phyloP scores from a whole-genome alignment of 768 basidiomycete genomes.

The Calocybe cyanea region DNA sequence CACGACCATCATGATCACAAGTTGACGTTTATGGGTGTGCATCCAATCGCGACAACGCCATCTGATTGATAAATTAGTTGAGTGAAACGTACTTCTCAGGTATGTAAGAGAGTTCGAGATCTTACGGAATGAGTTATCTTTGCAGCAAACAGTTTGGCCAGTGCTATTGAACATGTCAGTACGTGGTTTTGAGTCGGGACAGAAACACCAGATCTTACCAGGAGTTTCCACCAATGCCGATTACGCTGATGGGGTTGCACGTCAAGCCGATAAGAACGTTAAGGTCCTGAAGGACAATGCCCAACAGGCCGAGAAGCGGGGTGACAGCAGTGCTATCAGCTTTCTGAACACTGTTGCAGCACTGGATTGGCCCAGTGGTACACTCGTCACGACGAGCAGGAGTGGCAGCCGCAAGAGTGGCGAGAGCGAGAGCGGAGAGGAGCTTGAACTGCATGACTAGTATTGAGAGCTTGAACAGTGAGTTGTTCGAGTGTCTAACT shows the following conservation, averaged over 20 bases:
- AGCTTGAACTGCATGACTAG: conserved; percentile 14
- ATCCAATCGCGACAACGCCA: conserved; percentile 23
- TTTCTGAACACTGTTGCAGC: conserved; percentile 25
- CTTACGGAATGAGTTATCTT: conserved; percentile 20
- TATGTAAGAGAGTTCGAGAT: not conserved
- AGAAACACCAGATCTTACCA: conserved; percentile 18
- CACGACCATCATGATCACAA: conserved; percentile 10
- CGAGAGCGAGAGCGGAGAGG: conserved; percentile 10
- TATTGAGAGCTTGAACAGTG: too few relatives aligned
- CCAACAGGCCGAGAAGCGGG: conserved; percentile 19
- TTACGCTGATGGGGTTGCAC: conserved; percentile 24
- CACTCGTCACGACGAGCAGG: conserved; percentile 16
- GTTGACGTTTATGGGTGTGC: conserved; percentile 25
- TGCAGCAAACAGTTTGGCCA: conserved; percentile 27
- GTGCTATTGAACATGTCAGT: conserved; percentile 14
- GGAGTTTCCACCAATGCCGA: conserved; percentile 16
- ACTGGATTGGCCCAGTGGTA: conserved; percentile 24
- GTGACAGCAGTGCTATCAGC: conserved; percentile 5
- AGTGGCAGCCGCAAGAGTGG: conserved; percentile 20
- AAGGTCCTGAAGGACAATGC: conserved; percentile 18
- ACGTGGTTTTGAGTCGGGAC: not conserved
- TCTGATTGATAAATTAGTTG: conserved; percentile 9
- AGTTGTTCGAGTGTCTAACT: too few relatives aligned
- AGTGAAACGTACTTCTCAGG: not conserved
- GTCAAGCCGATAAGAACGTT: conserved; percentile 22